Conservation (phyloP, 2,329 filamentous ascomycete genomes). For the Malbranchea zuffiana region DNA sequence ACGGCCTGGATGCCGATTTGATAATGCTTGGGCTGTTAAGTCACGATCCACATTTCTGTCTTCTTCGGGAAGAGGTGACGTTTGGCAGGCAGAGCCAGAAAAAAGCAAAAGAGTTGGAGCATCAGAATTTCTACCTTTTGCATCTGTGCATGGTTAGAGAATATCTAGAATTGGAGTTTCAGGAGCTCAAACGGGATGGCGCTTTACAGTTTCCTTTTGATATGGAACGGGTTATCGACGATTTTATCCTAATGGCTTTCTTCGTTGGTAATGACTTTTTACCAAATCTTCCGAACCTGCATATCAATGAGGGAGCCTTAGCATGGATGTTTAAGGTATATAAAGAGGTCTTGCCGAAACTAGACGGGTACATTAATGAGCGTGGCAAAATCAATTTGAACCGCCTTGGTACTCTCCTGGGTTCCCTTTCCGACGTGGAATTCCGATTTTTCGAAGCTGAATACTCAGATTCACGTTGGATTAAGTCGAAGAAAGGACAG, state of each 20-base stretch:
- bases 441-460: conserved; percentile 88
- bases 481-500: conserved; percentile 72
- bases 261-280: conserved; percentile 99
- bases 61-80: conserved; percentile 93
- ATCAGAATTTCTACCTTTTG: conserved; percentile 97
- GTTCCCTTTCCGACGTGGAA: conserved; percentile 80
- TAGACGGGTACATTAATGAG: conserved; percentile 94
- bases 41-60: conserved; percentile 95
- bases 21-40: conserved; percentile 98
- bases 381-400: conserved; percentile 81
- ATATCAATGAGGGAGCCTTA: conserved; percentile 96
- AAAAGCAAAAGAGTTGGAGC: conserved; percentile 92
- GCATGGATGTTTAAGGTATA: conserved; percentile 97
- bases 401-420: conserved; percentile 64
- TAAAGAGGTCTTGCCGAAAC: conserved; percentile 75
- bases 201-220: conserved; percentile 70
- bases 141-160: conserved; percentile 96
- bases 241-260: conserved; percentile 99
- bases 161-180: conserved; percentile 93
- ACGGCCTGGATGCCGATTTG: conserved; percentile 91
- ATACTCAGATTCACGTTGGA: conserved; percentile 79
- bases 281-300: conserved; percentile 86
- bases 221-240: conserved; percentile 92
- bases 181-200: conserved; percentile 69
- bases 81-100: conserved; percentile 80